Base-by-base conservation (phyloP, 495 filamentous ascomycete genomes). In the Talaromyces ruber region DNA sequence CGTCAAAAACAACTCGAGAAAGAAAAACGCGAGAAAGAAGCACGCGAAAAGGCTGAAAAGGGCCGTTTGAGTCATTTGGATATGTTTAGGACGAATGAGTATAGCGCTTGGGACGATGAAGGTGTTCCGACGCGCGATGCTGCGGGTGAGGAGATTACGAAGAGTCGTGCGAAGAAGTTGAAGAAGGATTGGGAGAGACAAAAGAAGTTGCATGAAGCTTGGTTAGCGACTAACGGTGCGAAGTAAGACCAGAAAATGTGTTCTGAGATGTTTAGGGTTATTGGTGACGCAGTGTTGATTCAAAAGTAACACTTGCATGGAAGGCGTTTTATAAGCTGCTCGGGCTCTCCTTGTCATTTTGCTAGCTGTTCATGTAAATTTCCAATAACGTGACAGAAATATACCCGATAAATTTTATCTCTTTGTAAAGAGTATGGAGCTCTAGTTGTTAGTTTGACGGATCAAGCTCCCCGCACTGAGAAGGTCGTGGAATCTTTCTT, bases 131-230 rank as follows among this genome's bases (percentile, higher is more conserved):
- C 83, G 3, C 89, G 83, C 71, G 84, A 91, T 70, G 80, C 79
- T 16, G 84, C 86, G 26, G 94, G 92, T 1, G 83, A 83, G 65
- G 91, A 95, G 68, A 76, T 98, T 26, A 81, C 90, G 24, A 98
- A 97, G 81, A 88, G 81, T 61, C 81, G 82, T 65, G 62, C 63
- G 34, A 98, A 97, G 82, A 95, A 91, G 82, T 70, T 98, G 37
- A 86, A 75, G 76, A 98, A 98, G 79, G 90, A 91, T 28, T 96
- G 90, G 91, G 90, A 96, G 69, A 85, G 78, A 71, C 94, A 97
- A 79, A 95, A 89, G 81, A 96, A 91, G 81, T 66, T 83, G 61
- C 89, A 97, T 70, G 89, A 96, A 71, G 75, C 72, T 61, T 90
- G 77, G 84, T 66, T 80, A 67, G 78, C 29, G 62, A 64, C 24